Conservation (phyloP, 345 rosid species). For the Psidium guajava region DNA sequence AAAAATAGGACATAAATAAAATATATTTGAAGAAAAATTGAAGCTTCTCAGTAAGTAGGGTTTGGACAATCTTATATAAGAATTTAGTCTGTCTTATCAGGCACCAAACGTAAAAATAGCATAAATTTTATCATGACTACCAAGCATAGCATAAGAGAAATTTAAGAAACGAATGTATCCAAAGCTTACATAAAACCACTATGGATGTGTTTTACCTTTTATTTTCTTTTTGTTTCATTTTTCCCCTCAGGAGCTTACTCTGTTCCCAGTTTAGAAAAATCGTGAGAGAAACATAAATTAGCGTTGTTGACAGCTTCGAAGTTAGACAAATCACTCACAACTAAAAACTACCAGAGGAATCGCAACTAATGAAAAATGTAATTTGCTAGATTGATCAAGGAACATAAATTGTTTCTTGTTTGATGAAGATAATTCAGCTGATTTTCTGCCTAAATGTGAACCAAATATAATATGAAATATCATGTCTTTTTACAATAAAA, state of each 20-base stretch:
- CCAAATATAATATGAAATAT: neutral
- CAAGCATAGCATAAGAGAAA: neutral
- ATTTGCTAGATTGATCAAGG: neutral
- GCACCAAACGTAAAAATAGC: too few species aligned
- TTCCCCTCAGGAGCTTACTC: neutral
- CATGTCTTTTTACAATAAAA: neutral
- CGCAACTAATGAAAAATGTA: neutral
- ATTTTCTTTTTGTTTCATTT: neutral
- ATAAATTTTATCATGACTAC: too few species aligned
- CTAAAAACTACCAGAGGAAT: slow-evolving; percentile 33
- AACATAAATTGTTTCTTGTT: neutral
- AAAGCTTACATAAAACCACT: neutral
- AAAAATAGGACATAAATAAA: neutral
- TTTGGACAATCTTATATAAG: neutral
- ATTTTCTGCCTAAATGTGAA: neutral
- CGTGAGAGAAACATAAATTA: too few species aligned
- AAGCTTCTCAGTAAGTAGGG: neutral
- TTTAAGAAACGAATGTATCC: neutral
- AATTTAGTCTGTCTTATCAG: too few species aligned
- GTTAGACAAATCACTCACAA: neutral
- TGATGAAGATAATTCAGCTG: neutral
- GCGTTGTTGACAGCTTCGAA: too few species aligned
- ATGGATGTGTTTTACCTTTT: neutral
- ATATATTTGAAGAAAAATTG: neutral
- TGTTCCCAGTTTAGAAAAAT: too few species aligned